Evolutionary conservation across 495 filamentous ascomycete species (phyloP).

Genomic region (Lophiostoma macrostomum): DNA sequence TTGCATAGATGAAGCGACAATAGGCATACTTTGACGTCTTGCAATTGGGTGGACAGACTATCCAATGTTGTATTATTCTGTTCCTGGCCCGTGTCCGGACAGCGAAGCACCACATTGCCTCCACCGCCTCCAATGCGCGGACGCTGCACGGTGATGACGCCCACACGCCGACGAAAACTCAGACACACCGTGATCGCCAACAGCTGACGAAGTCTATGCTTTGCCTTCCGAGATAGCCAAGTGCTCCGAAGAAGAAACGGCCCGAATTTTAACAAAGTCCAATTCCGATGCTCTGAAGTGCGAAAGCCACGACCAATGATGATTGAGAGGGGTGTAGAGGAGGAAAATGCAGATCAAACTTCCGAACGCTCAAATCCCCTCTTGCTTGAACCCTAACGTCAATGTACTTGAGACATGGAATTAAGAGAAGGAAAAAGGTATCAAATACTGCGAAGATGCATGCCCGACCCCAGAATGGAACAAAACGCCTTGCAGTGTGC

Average conservation of each 20-base stretch:
- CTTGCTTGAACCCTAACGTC: not conserved
- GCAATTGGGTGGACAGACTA: too few species aligned
- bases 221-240: not conserved
- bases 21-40: too few species aligned
- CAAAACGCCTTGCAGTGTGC: conserved; percentile 30
- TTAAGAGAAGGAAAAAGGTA: conserved; percentile 25
- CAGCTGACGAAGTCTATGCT: too few species aligned
- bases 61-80: too few species aligned
- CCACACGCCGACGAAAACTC: too few species aligned
- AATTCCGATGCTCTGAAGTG: not conserved
- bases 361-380: not conserved
- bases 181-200: too few species aligned
- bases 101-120: too few species aligned
- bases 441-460: conserved; percentile 25
- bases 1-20: too few species aligned
- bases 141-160: too few species aligned
- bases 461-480: conserved; percentile 12
- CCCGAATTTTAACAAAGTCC: not conserved
- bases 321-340: not conserved
- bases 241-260: not conserved
- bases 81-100: too few species aligned
- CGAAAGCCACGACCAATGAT: not conserved
- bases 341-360: not conserved
- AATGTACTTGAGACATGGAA: not conserved
- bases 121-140: too few species aligned